These are phyloP conservation scores for Backusella australiensis DNA, from an alignment of 192 early-diverging fungal genomes.

Conservation along the genomic window DNA sequence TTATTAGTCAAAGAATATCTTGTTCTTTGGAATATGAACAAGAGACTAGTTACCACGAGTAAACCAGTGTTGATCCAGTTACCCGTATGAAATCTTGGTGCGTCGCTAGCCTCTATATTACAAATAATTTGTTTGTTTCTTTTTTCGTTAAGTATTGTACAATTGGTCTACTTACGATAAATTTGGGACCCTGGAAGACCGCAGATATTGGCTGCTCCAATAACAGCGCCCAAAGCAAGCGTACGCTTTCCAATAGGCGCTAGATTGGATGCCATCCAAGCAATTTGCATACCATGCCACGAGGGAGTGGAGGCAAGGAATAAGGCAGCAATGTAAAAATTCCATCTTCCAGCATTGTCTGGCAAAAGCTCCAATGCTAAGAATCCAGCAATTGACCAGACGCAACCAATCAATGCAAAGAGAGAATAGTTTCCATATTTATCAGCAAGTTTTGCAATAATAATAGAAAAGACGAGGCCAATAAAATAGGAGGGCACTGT, in stretches of 20 bases:
- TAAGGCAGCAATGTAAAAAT: constrained; percentile 5
- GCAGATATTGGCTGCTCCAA: constrained; percentile 23
- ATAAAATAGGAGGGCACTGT: constrained; percentile 17
- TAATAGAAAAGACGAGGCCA: constrained; percentile 12
- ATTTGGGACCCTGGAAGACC: constrained; percentile 29
- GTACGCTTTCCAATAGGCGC: constrained; percentile 28
- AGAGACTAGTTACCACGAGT: not conserved
- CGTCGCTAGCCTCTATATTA: constrained; percentile 16
- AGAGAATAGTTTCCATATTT: constrained; percentile 14
- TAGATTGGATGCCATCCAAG: constrained; percentile 28
- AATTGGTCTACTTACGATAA: constrained; percentile 12
- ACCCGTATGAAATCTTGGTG: constrained; percentile 17
- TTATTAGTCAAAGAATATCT: constrained; percentile 46
- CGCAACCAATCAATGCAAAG: constrained; percentile 7
- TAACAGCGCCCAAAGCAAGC: constrained; percentile 24
- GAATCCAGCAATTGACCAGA: constrained; percentile 27
- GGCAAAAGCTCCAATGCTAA: constrained; percentile 32
- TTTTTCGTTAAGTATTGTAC: not conserved
- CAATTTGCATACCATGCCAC: constrained; percentile 35
- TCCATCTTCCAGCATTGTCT: constrained; percentile 28
- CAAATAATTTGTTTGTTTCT: not conserved
- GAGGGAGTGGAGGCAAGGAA: constrained; percentile 18
- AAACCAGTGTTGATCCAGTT: constrained; percentile 18
- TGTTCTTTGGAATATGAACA: constrained; percentile 41
- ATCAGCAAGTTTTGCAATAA: constrained; percentile 16